Conservation (phyloP, 495 filamentous ascomycete genomes). For the Cudoniella acicularis region DNA sequence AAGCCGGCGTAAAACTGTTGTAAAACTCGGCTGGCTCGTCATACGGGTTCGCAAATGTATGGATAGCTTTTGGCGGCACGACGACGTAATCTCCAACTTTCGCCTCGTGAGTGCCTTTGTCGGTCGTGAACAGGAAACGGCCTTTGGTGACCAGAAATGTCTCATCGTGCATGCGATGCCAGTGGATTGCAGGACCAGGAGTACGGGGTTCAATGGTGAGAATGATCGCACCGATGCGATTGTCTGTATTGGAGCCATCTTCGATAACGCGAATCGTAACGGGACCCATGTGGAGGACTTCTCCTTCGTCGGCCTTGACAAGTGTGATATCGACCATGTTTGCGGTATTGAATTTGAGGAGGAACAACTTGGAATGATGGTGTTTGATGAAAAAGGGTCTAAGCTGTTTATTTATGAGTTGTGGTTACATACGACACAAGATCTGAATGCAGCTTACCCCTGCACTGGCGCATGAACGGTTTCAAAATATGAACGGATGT, state of each 20-base stretch:
- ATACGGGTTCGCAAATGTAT: constrained; percentile 52
- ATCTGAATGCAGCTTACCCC: background rate
- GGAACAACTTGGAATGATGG: background rate
- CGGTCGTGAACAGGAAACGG: constrained; percentile 38
- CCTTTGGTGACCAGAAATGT: constrained; percentile 51
- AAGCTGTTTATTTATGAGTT: background rate
- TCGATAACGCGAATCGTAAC: constrained; percentile 43
- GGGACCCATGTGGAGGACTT: constrained; percentile 33
- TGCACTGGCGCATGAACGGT: background rate
- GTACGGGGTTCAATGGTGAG: constrained; percentile 43
- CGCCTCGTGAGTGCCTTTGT: constrained; percentile 39
- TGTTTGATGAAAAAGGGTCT: background rate
- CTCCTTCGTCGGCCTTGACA: constrained; percentile 33
- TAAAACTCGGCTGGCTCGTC: constrained; percentile 51
- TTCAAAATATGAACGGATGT: background rate
- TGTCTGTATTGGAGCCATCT: constrained; percentile 42
- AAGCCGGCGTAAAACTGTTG: constrained; percentile 52
- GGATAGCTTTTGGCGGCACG: constrained; percentile 45
- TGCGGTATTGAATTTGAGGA: background rate
- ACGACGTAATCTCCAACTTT: constrained; percentile 47
- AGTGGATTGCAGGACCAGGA: constrained; percentile 42
- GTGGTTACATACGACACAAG: too few species aligned
- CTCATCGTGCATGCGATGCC: constrained; percentile 53
- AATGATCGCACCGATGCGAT: constrained; percentile 45
- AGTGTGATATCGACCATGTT: constrained; percentile 29